Evolutionary conservation across 2,329 filamentous ascomycete genomes (phyloP).

Genomic region (Phialophora chinensis): DNA sequence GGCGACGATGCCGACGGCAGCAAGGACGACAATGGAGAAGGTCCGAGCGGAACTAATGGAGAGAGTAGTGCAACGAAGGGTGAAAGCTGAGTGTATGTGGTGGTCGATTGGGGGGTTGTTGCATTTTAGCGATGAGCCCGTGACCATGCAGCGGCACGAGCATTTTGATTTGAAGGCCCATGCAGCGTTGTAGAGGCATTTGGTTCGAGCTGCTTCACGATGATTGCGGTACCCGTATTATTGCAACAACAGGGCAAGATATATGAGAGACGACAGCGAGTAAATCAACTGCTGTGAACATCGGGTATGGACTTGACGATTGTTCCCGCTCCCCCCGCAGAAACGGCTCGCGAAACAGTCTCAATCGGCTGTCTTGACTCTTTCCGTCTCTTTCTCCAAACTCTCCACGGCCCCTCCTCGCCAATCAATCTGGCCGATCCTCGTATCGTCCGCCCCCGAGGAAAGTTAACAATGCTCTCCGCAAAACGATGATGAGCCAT

Average conservation of each 20-base stretch:
- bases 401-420: background rate
- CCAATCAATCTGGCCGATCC: background rate
- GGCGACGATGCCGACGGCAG: conserved; percentile 29
- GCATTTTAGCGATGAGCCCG: conserved; percentile 17
- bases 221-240: background rate
- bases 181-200: background rate
- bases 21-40: conserved; percentile 7
- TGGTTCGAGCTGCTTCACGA: background rate
- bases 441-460: background rate
- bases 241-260: background rate
- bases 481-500: background rate
- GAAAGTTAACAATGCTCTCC: background rate
- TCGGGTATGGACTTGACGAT: background rate
- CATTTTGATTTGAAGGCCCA: background rate
- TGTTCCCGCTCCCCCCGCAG: background rate
- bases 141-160: background rate
- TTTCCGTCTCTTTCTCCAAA: background rate
- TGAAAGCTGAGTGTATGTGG: conserved; percentile 3
- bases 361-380: too few relatives aligned
- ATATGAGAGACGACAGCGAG: background rate
- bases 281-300: background rate
- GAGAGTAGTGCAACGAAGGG: conserved; percentile 24
- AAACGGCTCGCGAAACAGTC: background rate
- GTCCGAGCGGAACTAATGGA: conserved; percentile 11
- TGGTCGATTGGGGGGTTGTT: background rate